Base-by-base conservation (phyloP, 2,329 filamentous ascomycete genomes). In the Rutstroemia sp. region DNA sequence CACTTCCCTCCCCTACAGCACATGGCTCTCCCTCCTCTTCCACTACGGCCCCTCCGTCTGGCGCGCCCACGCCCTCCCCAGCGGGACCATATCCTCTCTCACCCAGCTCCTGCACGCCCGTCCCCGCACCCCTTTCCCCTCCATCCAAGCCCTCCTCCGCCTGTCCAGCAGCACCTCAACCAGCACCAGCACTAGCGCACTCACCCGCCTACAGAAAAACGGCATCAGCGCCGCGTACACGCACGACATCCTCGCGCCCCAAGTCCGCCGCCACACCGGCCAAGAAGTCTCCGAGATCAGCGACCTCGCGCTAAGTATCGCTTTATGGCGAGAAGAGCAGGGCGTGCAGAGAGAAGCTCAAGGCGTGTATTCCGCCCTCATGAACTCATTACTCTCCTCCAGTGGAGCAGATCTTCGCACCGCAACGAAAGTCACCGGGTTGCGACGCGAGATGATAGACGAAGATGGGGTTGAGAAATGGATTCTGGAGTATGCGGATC, bases 241-340 rank as follows among this genome's bases (percentile, higher is more conserved):
- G 38, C 34, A 18, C 19, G 45, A 54, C 21, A 49, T 54, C 27
- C 27, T 54, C 27, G 44, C 52, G 27, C 52, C 52, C 0, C 52
- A 54, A 49, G 44, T 54, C 19, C 34, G 52, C 4, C 52, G 44
- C 9, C 52, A 54, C 23, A 54, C 44, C 1, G 38, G 45, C 19
- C 52, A 54, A 48, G 18, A 18, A 12, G n/a, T 54, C 18, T 21
- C 25, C 3, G 19, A 49, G 7, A 12, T 54, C 1, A 54, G 45
- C n/a, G 52, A 54, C 30, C 10, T 54, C 4, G 45, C 52, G 27
- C 6, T 54, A 10, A 54, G 52, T n/a, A 39, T 49, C 8, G 52
- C 52, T 2, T 45, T 54, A 19, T 16, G 38, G 2, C 34, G n/a
- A 30, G 52, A 54, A 34, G 44, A 54, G 14, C 30, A 23, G 6